Percentiles rank a stretch among this genome's conserved stretches.
phyloP scores from a whole-genome alignment of 148 eudicot species.

The Vaccinium myrtillus region DNA sequence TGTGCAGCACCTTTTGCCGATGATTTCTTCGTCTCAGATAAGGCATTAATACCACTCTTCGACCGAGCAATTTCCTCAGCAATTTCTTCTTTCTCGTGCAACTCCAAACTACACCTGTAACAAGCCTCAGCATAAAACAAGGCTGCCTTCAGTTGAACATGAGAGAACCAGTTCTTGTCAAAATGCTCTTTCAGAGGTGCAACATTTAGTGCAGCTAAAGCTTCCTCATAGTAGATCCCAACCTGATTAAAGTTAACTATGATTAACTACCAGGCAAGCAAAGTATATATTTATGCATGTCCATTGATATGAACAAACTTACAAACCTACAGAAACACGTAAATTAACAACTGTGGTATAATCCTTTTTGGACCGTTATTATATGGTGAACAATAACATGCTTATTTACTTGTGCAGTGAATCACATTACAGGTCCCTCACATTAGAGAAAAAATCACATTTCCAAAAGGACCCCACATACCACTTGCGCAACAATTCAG shows the following conservation, averaged over 20 bases:
- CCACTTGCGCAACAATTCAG: not conserved
- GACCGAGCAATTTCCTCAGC: slow-evolving; percentile 91
- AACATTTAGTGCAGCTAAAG: slow-evolving; percentile 70
- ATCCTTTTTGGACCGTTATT: too few relatives aligned
- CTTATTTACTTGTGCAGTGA: not conserved
- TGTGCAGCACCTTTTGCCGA: slow-evolving; percentile 74
- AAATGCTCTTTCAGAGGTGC: slow-evolving; percentile 86
- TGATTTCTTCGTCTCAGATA: slow-evolving; percentile 67
- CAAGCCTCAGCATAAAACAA: slow-evolving; percentile 96
- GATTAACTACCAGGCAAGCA: not conserved
- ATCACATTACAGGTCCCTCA: not conserved
- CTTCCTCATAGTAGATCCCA: slow-evolving; percentile 91
- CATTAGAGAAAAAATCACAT: not conserved
- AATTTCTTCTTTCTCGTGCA: slow-evolving; percentile 96
- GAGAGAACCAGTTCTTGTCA: slow-evolving; percentile 86
- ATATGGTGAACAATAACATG: not conserved
- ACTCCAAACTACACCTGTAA: slow-evolving; percentile 85
- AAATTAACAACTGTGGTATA: not conserved
- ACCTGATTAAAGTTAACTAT: slow-evolving; percentile 42
- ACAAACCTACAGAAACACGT: not conserved
- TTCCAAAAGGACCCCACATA: not conserved
- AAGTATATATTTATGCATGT: not conserved
- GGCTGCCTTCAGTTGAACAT: slow-evolving; percentile 90
- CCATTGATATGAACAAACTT: not conserved
- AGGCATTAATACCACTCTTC: slow-evolving; percentile 66